A percentile compares a stretch with the other conserved stretches of the same genome.
phyloP scores from a whole-genome alignment of 139 green algal species.

The Asterochloris sp. region DNA sequence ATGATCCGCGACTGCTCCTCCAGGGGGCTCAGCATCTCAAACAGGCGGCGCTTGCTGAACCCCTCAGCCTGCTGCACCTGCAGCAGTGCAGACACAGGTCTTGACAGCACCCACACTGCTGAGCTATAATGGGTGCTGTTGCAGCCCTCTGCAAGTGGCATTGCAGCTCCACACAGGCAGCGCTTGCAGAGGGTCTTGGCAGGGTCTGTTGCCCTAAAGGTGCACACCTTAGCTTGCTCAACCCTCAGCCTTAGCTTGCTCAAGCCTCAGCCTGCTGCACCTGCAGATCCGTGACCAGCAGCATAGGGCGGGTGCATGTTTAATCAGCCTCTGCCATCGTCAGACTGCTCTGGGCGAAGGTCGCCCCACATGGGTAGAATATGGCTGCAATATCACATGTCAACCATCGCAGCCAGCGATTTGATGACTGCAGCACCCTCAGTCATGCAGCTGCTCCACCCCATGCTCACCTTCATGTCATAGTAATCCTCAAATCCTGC shows the following conservation, averaged over 20 bases:
- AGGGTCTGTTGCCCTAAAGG: too few species aligned
- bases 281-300: too few species aligned
- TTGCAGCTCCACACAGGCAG: too few species aligned
- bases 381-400: not conserved
- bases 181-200: too few species aligned
- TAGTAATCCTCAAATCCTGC: constrained; percentile 72
- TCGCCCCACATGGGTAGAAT: not conserved
- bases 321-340: too few species aligned
- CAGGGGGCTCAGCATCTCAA: constrained; percentile 74
- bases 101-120: not conserved
- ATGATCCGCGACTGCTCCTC: constrained; percentile 61
- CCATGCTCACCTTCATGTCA: constrained; percentile 56
- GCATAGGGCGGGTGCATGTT: too few species aligned
- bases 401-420: not conserved
- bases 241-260: too few species aligned
- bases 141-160: too few species aligned
- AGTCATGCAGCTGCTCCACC: not conserved
- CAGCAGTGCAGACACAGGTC: not conserved
- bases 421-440: not conserved
- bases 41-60: constrained; percentile 71
- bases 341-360: too few species aligned
- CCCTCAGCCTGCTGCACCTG: constrained; percentile 73
- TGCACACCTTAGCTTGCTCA: too few species aligned
- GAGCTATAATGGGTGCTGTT: too few species aligned
- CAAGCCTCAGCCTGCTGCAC: too few species aligned